Evolutionary conservation across 331 rosid species (phyloP).

Genomic region (Rhamnella rubrinervis): DNA sequence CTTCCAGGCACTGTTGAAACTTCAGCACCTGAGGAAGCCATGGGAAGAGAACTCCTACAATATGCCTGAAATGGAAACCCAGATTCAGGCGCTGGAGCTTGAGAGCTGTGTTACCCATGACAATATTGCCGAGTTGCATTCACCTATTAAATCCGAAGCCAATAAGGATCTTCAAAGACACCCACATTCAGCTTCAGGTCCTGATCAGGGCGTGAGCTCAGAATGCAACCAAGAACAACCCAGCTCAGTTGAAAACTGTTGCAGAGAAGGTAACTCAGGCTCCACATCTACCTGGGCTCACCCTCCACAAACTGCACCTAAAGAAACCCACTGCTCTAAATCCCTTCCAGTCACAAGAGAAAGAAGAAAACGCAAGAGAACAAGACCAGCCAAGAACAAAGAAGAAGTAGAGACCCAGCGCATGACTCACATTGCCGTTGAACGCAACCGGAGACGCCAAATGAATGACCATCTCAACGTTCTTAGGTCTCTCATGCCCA

Average conservation of each 20-base stretch:
- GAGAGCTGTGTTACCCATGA: conserved; percentile 77
- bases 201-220: conserved; percentile 33
- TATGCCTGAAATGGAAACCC: conserved; percentile 40
- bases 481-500: conserved; percentile 84
- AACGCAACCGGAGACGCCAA: conserved; percentile 86
- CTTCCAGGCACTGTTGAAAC: conserved; percentile 67
- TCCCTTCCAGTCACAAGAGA: conserved; percentile 36
- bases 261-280: conserved; percentile 8
- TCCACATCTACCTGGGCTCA: conserved; percentile 22
- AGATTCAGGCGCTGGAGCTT: conserved; percentile 44
- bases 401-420: conserved; percentile 94
- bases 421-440: conserved; percentile 97
- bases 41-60: conserved; percentile 31
- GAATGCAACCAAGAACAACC: conserved; percentile 47
- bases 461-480: conserved; percentile 96
- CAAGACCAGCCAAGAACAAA: conserved; percentile 68
- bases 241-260: conserved; percentile 16
- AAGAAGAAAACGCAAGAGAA: conserved; percentile 77
- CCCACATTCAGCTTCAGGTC: conserved; percentile 37
- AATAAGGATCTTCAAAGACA: conserved; percentile 36
- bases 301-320: conserved; percentile 9
- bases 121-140: conserved; percentile 43
- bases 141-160: conserved; percentile 69
- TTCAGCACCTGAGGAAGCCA: conserved; percentile 60
- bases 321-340: conserved; percentile 32